A percentile compares a stretch with the other conserved stretches of the same genome.
phyloP scores from a whole-genome alignment of 768 basidiomycete genomes.

The Kwoniella bestiolae region DNA sequence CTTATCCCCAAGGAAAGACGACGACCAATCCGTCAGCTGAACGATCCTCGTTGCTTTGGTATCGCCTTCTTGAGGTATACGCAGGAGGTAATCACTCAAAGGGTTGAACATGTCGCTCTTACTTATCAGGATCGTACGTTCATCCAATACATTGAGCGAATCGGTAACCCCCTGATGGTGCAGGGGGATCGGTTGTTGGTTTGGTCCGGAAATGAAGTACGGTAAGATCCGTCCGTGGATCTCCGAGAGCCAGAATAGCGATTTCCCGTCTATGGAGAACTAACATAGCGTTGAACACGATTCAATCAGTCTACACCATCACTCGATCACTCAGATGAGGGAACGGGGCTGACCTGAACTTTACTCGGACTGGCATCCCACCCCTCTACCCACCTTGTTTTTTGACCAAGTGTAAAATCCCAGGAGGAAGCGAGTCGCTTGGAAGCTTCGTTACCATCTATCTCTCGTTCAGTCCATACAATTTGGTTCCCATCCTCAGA shows the following conservation, averaged over 20 bases:
- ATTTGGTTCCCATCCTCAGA: slow-evolving; percentile 69
- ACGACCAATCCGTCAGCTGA: slow-evolving; percentile 69
- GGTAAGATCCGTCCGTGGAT: slow-evolving; percentile 69
- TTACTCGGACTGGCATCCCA: slow-evolving; percentile 83
- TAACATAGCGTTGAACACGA: slow-evolving; percentile 45
- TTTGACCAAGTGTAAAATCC: slow-evolving; percentile 63
- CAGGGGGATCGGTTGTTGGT: slow-evolving; percentile 44
- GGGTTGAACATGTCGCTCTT: slow-evolving; percentile 58
- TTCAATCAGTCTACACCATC: neutral
- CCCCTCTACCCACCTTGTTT: slow-evolving; percentile 67
- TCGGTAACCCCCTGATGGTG: slow-evolving; percentile 38
- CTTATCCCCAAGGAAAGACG: slow-evolving; percentile 59
- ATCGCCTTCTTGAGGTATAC: slow-evolving; percentile 57
- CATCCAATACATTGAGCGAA: slow-evolving; percentile 65
- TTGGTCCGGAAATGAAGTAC: slow-evolving; percentile 42
- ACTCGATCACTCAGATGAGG: neutral
- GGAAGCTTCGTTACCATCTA: slow-evolving; percentile 89
- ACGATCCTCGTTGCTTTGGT: too few relatives aligned
- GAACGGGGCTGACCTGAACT: slow-evolving; percentile 59
- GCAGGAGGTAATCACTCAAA: slow-evolving; percentile 32
- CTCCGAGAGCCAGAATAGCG: slow-evolving; percentile 74
- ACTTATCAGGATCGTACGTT: slow-evolving; percentile 69
- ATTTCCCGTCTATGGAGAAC: slow-evolving; percentile 74
- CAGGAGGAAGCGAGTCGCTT: slow-evolving; percentile 66
- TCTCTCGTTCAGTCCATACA: slow-evolving; percentile 83